Base-by-base conservation (phyloP, 257 asterid species). In the Solanum boliviense region DNA sequence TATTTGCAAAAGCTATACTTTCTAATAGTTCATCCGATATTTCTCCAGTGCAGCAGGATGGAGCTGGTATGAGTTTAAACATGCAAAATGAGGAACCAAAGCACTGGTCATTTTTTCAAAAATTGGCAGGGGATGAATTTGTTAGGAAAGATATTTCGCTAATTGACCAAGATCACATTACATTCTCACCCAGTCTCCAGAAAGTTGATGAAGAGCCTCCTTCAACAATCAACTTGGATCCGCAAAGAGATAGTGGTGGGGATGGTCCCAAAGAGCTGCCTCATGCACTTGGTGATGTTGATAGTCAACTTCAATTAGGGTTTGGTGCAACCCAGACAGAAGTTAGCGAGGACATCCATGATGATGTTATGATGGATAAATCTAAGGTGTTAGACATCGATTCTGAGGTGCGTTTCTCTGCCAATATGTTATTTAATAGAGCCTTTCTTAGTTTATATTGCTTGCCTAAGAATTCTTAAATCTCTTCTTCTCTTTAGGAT, bases 51-150 rank as follows among this genome's bases (percentile, higher is more conserved):
- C 94, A 85, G 70, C 93, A 93, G 62, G 98, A 94, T 90, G 97
- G 93, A 79, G 94, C 93, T 84, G 98, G 95, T 86, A 68, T 92
- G 94, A 96, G 99, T 86, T 89, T 96, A 91, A 96, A 96, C 91
- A 88, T 94, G 72, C 96, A 94, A 89, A 96, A 95, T 89, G 97
- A 94, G 84, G 99, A 96, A 15, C 99, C 99, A 35, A 90, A 95
- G 89, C 95, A 90, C 89, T 96, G 99, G 99, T 96, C 99, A 84
- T 96, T 93, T 94, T 96, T 96, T 91, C 95, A 94, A 91, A 94
- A 95, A 88, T 91, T 95, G 92, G 98, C 97, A 38, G 98, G 98
- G 86, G 95, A 94, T 91, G 97, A 91, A 87, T 95, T 96, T 92
- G 75, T 94, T 38, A 92, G 94, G 90, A 96, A 92, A 85, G 98